Conservation (phyloP, 1,284 basidiomycete genomes). For the Ceratobasidium sp. region DNA sequence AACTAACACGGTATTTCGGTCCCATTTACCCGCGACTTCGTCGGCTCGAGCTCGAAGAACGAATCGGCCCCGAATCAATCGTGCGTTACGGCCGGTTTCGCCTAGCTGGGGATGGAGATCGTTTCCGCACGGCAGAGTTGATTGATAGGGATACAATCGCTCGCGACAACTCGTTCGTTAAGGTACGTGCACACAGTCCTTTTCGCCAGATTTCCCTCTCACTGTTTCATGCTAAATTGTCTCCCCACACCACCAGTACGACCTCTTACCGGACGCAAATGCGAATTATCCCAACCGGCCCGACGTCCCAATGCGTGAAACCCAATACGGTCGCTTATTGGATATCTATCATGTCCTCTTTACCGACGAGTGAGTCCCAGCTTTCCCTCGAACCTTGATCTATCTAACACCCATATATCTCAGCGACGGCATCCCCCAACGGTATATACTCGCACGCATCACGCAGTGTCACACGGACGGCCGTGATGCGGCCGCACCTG, state of each 20-base stretch:
- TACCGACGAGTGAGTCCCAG: not conserved
- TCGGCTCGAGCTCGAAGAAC: not conserved
- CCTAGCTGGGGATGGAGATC: not conserved
- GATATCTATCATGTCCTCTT: constrained; percentile 17
- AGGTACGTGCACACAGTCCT: not conserved
- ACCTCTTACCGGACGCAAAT: not conserved
- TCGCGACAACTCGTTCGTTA: constrained; percentile 7
- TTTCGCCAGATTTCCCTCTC: not conserved
- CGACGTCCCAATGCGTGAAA: constrained; percentile 1
- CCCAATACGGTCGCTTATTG: constrained; percentile 10
- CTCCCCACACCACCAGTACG: not conserved
- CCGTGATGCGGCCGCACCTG: constrained; percentile 5
- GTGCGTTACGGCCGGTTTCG: constrained; percentile 16
- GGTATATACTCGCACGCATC: constrained; percentile 18
- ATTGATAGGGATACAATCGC: not conserved
- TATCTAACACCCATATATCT: not conserved
- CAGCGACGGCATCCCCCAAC: not conserved
- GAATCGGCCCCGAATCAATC: not conserved
- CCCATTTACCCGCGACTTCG: not conserved
- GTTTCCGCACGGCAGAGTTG: not conserved
- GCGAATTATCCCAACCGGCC: not conserved
- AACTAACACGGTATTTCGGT: constrained; percentile 11
- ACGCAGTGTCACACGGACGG: not conserved
- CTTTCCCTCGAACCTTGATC: not conserved
- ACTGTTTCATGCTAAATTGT: not conserved